phyloP scores from a whole-genome alignment of 1,284 basidiomycete genomes.

The Fomitopsis betulina region DNA sequence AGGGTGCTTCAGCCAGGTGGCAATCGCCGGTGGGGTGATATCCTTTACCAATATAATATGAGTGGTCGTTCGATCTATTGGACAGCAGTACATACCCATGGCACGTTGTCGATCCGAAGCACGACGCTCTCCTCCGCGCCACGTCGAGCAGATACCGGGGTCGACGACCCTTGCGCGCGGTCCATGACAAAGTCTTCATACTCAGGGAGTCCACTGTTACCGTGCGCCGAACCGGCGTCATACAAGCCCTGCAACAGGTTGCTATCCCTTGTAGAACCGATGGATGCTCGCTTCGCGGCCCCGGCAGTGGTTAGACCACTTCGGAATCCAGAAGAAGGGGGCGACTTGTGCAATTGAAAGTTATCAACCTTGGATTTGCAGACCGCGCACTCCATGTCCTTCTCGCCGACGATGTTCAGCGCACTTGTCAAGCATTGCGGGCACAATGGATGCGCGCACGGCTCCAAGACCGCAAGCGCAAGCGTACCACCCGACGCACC shows the following conservation, averaged over 20 bases:
- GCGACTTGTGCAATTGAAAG: conserved; percentile 47
- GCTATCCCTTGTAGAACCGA: conserved; percentile 17
- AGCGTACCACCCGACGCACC: conserved; percentile 41
- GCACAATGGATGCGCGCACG: conserved; percentile 71
- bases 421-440: conserved; percentile 76
- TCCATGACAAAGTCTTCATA: conserved; percentile 24
- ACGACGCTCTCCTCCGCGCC: conserved; percentile 46
- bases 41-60: conserved; percentile 53
- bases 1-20: conserved; percentile 63
- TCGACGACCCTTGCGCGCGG: conserved; percentile 28
- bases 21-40: conserved; percentile 70
- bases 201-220: conserved; percentile 9
- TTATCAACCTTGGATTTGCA: conserved; percentile 64
- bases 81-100: conserved; percentile 59
- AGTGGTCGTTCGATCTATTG: background rate
- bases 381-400: conserved; percentile 77
- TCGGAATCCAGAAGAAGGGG: background rate
- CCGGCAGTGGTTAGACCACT: background rate
- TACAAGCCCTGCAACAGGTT: conserved; percentile 16
- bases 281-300: conserved; percentile 11
- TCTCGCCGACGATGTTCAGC: conserved; percentile 80
- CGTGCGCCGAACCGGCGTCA: conserved; percentile 10
- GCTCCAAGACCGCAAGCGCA: conserved; percentile 66
- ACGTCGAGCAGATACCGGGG: conserved; percentile 19
- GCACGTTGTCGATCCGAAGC: conserved; percentile 78